Evolutionary conservation across 305 asterid species (phyloP).

Genomic region (Fraxinus platypoda): DNA sequence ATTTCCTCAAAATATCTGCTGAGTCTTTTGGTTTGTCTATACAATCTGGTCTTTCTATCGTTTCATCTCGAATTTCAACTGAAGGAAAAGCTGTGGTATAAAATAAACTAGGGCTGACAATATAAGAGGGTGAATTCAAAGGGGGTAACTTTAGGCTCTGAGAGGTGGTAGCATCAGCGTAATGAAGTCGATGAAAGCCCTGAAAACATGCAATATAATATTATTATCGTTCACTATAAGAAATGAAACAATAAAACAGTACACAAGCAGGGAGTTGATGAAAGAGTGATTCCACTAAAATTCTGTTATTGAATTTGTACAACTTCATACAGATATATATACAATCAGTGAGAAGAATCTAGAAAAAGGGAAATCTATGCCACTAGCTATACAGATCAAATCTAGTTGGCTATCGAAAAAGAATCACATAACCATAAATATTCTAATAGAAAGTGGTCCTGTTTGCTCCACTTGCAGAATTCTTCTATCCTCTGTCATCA

Average conservation of each 20-base stretch:
- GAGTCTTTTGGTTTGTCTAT: conserved; percentile 33
- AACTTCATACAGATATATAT: no score
- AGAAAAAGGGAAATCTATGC: background rate
- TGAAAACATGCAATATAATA: conserved; percentile 19
- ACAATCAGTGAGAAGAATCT: background rate
- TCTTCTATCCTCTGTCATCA: background rate
- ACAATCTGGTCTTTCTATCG: conserved; percentile 16
- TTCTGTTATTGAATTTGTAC: no score
- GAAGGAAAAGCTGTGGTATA: conserved; percentile 36
- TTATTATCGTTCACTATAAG: background rate
- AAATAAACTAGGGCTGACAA: conserved; percentile 24
- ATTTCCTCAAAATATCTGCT: conserved; percentile 42
- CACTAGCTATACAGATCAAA: background rate
- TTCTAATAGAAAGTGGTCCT: background rate
- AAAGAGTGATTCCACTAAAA: no score
- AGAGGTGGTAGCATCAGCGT: conserved; percentile 21
- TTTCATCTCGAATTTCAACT: conserved; percentile 26
- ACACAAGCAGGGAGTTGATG: background rate
- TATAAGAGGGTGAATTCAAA: conserved; percentile 22
- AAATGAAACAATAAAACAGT: background rate
- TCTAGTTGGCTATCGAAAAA: background rate
- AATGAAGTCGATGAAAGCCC: conserved; percentile 34
- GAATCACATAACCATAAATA: background rate
- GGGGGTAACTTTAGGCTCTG: conserved; percentile 19
- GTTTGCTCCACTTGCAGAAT: background rate